Conservation (phyloP, 139 green algal genomes). For the Zygnema cylindricum region DNA sequence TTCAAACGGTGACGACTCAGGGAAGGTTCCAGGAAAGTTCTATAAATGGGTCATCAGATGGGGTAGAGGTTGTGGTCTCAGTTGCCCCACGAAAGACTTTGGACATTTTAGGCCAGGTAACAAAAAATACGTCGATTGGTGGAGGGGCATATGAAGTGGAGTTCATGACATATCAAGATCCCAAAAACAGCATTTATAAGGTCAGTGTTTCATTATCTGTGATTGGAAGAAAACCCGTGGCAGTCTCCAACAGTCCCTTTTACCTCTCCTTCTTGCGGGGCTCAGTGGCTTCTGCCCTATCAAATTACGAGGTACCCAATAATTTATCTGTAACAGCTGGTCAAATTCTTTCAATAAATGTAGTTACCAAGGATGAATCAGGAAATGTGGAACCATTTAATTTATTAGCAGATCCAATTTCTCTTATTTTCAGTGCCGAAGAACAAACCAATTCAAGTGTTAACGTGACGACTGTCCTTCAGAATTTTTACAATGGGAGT, state of each 20-base stretch:
- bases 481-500: conserved; percentile 35
- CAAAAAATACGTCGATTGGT: neutral
- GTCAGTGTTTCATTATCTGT: neutral
- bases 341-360: neutral
- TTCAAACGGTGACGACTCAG: conserved; percentile 18
- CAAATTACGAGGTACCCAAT: neutral
- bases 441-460: neutral
- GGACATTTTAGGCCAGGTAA: neutral
- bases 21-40: neutral
- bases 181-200: conserved; percentile 11
- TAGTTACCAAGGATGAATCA: neutral
- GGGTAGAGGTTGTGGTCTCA: neutral
- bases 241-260: conserved; percentile 12
- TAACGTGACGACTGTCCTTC: neutral
- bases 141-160: conserved; percentile 17
- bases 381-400: conserved; percentile 17
- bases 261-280: conserved; percentile 30
- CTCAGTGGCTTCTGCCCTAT: neutral
- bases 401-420: neutral
- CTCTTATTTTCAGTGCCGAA: conserved; percentile 32
- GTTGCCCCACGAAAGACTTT: neutral
- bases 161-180: neutral
- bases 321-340: neutral
- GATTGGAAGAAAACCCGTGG: neutral
- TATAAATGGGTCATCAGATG: neutral